phyloP scores from a whole-genome alignment of 495 filamentous ascomycete genomes.

The Terfezia claveryi region DNA sequence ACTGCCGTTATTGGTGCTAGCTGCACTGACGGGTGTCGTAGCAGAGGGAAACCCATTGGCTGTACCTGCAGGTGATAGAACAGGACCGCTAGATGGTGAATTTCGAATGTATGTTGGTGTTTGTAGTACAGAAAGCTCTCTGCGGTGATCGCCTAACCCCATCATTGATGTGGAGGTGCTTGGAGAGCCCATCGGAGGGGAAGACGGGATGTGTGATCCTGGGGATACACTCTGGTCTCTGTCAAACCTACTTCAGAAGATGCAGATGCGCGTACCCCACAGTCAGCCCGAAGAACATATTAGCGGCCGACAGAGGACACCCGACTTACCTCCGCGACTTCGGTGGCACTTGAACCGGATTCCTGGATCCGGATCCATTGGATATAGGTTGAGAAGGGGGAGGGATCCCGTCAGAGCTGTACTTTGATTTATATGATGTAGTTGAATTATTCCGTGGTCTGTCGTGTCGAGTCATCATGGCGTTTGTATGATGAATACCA shows the following conservation, averaged over 20 bases:
- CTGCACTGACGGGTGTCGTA: constrained; percentile 26
- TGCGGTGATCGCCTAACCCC: constrained; percentile 42
- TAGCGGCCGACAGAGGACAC: neutral
- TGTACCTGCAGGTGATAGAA: constrained; percentile 26
- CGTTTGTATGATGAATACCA: neutral
- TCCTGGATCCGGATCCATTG: constrained; percentile 4
- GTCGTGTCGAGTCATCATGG: constrained; percentile 19
- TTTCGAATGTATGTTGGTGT: constrained; percentile 25
- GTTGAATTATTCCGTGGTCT: constrained; percentile 19
- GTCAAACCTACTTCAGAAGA: constrained; percentile 12
- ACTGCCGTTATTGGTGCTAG: constrained; percentile 35
- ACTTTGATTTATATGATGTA: constrained; percentile 18
- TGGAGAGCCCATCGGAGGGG: constrained; percentile 19
- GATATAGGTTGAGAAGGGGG: neutral
- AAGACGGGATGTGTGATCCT: constrained; percentile 19
- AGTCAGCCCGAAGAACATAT: neutral
- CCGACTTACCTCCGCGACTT: constrained; percentile 18
- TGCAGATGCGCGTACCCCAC: neutral
- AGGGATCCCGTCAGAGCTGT: constrained; percentile 10
- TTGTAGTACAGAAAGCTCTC: constrained; percentile 47
- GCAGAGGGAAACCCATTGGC: constrained; percentile 17
- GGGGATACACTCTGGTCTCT: constrained; percentile 21
- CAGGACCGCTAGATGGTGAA: constrained; percentile 27
- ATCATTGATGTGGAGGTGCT: constrained; percentile 20
- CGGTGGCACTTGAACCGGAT: constrained; percentile 17